Evolutionary conservation across 2,329 filamentous ascomycete species (phyloP).

Genomic region (Colletotrichum sp.): DNA sequence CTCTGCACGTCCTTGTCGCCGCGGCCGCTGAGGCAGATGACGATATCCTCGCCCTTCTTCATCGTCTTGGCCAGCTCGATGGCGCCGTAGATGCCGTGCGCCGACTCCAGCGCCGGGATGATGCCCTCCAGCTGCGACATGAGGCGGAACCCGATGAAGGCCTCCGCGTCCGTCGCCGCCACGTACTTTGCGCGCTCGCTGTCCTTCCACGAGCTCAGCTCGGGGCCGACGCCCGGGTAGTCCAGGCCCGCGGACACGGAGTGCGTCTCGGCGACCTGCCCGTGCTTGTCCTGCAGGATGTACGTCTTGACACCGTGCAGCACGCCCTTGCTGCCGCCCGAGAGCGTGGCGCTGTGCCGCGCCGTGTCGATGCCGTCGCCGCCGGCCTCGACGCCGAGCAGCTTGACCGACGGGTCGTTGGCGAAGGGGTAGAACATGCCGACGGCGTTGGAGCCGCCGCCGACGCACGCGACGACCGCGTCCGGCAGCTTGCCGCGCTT

Average conservation of each 20-base stretch:
- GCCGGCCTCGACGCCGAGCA: slow-evolving; percentile 93
- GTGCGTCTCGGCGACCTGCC: slow-evolving; percentile 94
- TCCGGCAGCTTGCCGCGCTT: slow-evolving; percentile 90
- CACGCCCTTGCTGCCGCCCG: slow-evolving; percentile 87
- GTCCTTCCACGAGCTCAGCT: slow-evolving; percentile 93
- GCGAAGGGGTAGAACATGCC: slow-evolving; percentile 99
- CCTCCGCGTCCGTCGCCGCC: slow-evolving; percentile 89
- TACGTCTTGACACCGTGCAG: slow-evolving; percentile 97
- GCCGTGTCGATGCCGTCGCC: slow-evolving; percentile 89
- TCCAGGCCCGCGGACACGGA: slow-evolving; percentile 96
- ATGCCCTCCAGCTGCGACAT: slow-evolving; percentile 92
- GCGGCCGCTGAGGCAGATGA: slow-evolving; percentile 90
- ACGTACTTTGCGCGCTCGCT: slow-evolving; percentile 84
- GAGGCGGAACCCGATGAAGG: slow-evolving; percentile 84
- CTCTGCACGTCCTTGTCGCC: slow-evolving; percentile 99
- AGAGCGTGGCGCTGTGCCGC: slow-evolving; percentile 86
- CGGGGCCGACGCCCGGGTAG: slow-evolving; percentile 95
- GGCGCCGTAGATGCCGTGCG: slow-evolving; percentile 90
- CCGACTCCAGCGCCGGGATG: slow-evolving; percentile 92
- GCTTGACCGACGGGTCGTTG: slow-evolving; percentile 81
- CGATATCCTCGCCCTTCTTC: slow-evolving; percentile 85
- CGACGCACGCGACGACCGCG: slow-evolving; percentile 94
- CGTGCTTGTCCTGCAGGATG: slow-evolving; percentile 88
- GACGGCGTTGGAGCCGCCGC: slow-evolving; percentile 91
- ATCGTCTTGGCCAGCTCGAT: slow-evolving; percentile 92